These are phyloP conservation scores for Wickerhamiella spandovensis DNA, from an alignment of 805 yeast species.

Conservation along the genomic window DNA sequence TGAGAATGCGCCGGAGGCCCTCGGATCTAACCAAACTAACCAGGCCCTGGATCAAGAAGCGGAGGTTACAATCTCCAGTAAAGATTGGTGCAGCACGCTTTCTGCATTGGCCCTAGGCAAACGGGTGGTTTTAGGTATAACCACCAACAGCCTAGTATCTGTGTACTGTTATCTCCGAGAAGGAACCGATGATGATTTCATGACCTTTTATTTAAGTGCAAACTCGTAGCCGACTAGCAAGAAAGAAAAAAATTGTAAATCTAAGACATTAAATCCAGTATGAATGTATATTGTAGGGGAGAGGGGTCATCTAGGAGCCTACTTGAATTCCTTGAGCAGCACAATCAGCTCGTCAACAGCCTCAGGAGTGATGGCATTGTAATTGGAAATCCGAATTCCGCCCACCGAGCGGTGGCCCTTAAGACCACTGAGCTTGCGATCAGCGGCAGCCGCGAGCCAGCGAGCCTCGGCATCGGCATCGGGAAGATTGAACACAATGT, in stretches of 20 bases:
- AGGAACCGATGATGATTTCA: conserved; percentile 7
- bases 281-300: too few relatives aligned
- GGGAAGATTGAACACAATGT: conserved; percentile 73
- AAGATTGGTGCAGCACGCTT: not conserved
- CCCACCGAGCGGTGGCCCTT: conserved; percentile 97
- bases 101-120: conserved; percentile 1
- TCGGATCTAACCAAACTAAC: too few relatives aligned
- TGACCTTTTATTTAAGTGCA: conserved; percentile 8
- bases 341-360: conserved; percentile 13
- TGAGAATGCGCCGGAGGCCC: too few relatives aligned
- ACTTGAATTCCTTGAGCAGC: conserved; percentile 10
- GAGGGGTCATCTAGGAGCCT: too few relatives aligned
- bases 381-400: conserved; percentile 86
- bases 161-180: conserved; percentile 11
- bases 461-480: conserved; percentile 47
- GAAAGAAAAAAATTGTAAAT: not conserved
- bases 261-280: not conserved
- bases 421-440: conserved; percentile 52
- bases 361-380: conserved; percentile 66
- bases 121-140: conserved; percentile 14
- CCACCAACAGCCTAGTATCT: conserved; percentile 6
- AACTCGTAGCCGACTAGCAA: not conserved
- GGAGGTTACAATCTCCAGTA: not conserved
- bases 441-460: conserved; percentile 58
- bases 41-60: not conserved